Base-by-base conservation (phyloP, 2,329 filamentous ascomycete genomes). In the Lachnellula willkommii region DNA sequence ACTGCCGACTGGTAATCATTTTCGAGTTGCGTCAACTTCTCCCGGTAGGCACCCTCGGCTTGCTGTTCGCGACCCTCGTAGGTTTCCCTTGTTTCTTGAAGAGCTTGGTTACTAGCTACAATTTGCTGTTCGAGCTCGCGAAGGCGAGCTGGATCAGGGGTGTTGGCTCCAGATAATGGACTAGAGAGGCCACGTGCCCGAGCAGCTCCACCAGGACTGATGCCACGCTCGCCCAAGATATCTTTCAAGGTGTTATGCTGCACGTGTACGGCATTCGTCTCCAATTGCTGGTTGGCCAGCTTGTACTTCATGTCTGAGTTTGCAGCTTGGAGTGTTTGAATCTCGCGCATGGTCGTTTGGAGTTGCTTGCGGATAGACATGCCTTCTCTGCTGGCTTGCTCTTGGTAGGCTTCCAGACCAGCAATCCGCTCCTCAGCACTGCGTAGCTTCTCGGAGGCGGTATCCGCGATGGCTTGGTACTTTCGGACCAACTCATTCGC, bases 1-100 rank as follows among this genome's bases (percentile, higher is more conserved):
- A 97, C 92, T 15, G 94, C 93, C 43, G 94, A 96, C 72, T 96
- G 91, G 70, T 99, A 96, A 71, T 99, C 94, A 69, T 92, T 95
- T 73, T 97, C 92, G 35, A 99, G 83, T 69, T 96, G 92, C 57
- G 90, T 83, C 52, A 99, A 80, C 72, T 96, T 96, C 70, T 96
- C 92, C 60, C 92, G 88, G 74, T 95, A 97, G 47, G 89, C 83
- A 54, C 84, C 81, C 70, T 95, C 93, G n/a, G 90, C 87, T 67
- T 95, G 90, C 64, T 94, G 88, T 58, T 90, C 85, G 53, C 93
- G 88, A 37, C 82, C 78, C 59, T 94, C 89, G 61, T 91, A 90
- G 3, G 80, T 80, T 55, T 83, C 76, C 70, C 89, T 94, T 47
- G 90, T 84, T 68, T 97, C 92, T 59, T 96, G 90, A 60, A 96